A percentile compares a stretch with the other conserved stretches of the same genome.
phyloP scores from a whole-genome alignment of 495 filamentous ascomycete species.

The Lichenothelia convexa region DNA sequence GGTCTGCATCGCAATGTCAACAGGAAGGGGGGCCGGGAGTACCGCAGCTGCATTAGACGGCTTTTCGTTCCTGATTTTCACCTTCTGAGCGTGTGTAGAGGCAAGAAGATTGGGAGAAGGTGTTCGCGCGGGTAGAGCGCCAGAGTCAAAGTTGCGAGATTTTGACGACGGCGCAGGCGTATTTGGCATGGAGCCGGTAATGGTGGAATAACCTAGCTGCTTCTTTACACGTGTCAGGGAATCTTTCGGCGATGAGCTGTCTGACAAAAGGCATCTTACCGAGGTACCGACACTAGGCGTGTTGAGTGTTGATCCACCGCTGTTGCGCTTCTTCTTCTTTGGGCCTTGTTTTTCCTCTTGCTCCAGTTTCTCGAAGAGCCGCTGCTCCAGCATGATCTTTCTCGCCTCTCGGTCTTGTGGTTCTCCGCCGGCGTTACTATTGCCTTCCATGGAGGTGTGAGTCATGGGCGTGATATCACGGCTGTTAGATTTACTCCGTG shows the following conservation, averaged over 20 bases:
- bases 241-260: constrained; percentile 1
- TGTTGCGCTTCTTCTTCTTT: constrained; percentile 42
- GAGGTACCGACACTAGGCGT: constrained; percentile 19
- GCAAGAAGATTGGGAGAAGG: no score
- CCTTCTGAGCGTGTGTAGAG: no score
- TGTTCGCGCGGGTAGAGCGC: no score
- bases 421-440: constrained; percentile 35
- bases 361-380: constrained; percentile 48
- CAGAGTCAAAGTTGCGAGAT: no score
- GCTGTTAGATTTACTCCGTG: constrained; percentile 55
- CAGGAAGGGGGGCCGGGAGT: constrained; percentile 6
- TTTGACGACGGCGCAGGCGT: neutral
- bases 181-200: constrained; percentile 1
- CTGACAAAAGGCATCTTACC: constrained; percentile 8
- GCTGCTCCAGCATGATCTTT: constrained; percentile 71
- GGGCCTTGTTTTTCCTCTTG: constrained; percentile 33
- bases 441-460: constrained; percentile 29
- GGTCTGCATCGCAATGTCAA: constrained; percentile 13
- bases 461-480: constrained; percentile 60
- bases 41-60: neutral
- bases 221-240: constrained; percentile 11
- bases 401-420: constrained; percentile 73
- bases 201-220: constrained; percentile 15
- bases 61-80: no score
- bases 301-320: constrained; percentile 33